A percentile compares a stretch with the other conserved stretches of the same genome.
Evolutionary conservation across 345 rosid genomes (phyloP).

Genomic region (Lagerstroemia speciosa): DNA sequence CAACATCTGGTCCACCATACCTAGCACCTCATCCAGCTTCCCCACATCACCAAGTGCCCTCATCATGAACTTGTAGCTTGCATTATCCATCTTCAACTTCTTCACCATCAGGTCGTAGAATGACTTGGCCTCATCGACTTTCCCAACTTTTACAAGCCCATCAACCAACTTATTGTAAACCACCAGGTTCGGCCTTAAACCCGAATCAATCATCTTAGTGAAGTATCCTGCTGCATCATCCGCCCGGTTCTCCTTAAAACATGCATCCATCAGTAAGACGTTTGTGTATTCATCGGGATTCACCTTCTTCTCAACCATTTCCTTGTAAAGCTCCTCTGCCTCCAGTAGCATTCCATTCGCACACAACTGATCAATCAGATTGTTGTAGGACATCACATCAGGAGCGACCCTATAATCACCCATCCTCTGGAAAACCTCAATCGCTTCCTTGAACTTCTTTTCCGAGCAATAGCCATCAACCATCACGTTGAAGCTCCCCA

Average conservation of each 20-base stretch:
- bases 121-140: slow-evolving; percentile 64
- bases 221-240: slow-evolving; percentile 82
- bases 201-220: slow-evolving; percentile 57
- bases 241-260: slow-evolving; percentile 44
- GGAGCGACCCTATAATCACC: slow-evolving; percentile 57
- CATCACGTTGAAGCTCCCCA: slow-evolving; percentile 86
- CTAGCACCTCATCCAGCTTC: slow-evolving; percentile 60
- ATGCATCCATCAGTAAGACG: slow-evolving; percentile 70
- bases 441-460: slow-evolving; percentile 55
- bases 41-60: slow-evolving; percentile 53
- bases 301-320: slow-evolving; percentile 72
- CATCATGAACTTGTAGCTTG: slow-evolving; percentile 70
- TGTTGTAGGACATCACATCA: slow-evolving; percentile 58
- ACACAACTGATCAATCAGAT: slow-evolving; percentile 74
- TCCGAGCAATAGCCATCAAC: slow-evolving; percentile 64
- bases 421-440: slow-evolving; percentile 62
- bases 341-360: slow-evolving; percentile 53
- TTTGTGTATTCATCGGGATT: slow-evolving; percentile 76
- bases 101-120: slow-evolving; percentile 71
- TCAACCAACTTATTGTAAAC: slow-evolving; percentile 64
- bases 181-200: slow-evolving; percentile 63
- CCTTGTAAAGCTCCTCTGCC: slow-evolving; percentile 63
- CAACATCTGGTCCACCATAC: slow-evolving; percentile 61
- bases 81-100: slow-evolving; percentile 79
- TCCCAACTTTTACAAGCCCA: slow-evolving; percentile 52